Evolutionary conservation across 2,329 filamentous ascomycete species (phyloP).

Genomic region (Monascus ruber): DNA sequence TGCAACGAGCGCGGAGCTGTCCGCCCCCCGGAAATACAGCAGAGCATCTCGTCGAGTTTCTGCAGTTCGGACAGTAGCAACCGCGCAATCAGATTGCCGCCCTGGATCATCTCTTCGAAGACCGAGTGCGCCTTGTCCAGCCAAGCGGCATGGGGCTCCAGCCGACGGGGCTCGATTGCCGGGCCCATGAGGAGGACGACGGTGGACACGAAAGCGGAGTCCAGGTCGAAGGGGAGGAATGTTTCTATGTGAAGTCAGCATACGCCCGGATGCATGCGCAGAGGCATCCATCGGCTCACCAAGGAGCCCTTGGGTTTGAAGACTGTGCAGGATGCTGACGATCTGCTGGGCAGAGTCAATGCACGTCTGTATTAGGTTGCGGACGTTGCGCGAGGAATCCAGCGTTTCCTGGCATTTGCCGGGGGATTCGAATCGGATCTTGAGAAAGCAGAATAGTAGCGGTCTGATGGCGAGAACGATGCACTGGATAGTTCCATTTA

Average conservation of each 20-base stretch:
- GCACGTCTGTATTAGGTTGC: conserved; percentile 30
- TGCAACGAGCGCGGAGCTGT: no score
- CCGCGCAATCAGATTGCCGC: conserved; percentile 37
- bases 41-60: conserved; percentile 12
- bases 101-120: conserved; percentile 37
- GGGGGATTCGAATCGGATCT: conserved; percentile 10
- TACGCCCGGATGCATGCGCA: neutral
- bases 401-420: conserved; percentile 18
- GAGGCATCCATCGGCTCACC: conserved; percentile 22
- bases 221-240: conserved; percentile 40
- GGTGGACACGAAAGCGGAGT: conserved; percentile 34
- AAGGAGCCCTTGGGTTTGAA: conserved; percentile 37
- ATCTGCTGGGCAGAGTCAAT: conserved; percentile 35
- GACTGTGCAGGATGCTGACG: conserved; percentile 30
- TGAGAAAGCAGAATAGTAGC: conserved; percentile 33
- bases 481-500: conserved; percentile 14
- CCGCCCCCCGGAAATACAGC: no score
- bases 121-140: conserved; percentile 33
- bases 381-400: conserved; percentile 26
- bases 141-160: conserved; percentile 27
- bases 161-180: conserved; percentile 22
- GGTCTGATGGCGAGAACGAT: conserved; percentile 33
- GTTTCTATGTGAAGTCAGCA: conserved; percentile 27
- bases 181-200: conserved; percentile 32
- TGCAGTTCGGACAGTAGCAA: conserved; percentile 36